Percentiles rank a stretch among this genome's conserved stretches.
Evolutionary conservation across 805 yeast species (phyloP).

Genomic region (Wickerhamiella siamensis): DNA sequence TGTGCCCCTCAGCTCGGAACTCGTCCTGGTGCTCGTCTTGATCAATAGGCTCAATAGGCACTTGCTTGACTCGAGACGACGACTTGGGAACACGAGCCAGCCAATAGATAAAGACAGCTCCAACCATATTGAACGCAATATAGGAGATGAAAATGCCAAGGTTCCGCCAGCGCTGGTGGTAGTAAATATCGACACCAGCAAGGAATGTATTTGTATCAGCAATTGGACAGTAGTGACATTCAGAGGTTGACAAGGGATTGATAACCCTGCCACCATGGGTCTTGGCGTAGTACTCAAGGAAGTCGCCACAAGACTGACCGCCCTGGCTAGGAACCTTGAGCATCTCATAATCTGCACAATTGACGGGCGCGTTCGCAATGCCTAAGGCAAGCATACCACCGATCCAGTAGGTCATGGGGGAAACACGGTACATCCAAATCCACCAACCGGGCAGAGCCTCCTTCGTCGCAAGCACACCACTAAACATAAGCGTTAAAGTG

Average conservation of each 20-base stretch:
- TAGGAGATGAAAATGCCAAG: slow-evolving; percentile 48
- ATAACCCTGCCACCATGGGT: slow-evolving; percentile 42
- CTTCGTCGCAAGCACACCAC: slow-evolving; percentile 53
- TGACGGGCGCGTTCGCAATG: slow-evolving; percentile 37
- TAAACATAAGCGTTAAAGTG: slow-evolving; percentile 45
- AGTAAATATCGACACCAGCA: slow-evolving; percentile 30
- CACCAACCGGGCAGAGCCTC: slow-evolving; percentile 62
- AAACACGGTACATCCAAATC: slow-evolving; percentile 66
- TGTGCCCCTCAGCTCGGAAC: no score
- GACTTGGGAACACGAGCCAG: slow-evolving; percentile 21
- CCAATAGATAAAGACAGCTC: slow-evolving; percentile 22
- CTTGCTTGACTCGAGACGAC: slow-evolving; percentile 16
- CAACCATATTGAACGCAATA: slow-evolving; percentile 37
- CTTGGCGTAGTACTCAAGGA: slow-evolving; percentile 31
- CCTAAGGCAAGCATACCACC: slow-evolving; percentile 37
- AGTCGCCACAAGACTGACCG: slow-evolving; percentile 53
- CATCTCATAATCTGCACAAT: slow-evolving; percentile 36
- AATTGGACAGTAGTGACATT: slow-evolving; percentile 31
- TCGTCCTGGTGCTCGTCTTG: no score
- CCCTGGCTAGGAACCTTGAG: slow-evolving; percentile 37
- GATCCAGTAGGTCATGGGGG: slow-evolving; percentile 58
- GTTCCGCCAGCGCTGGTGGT: slow-evolving; percentile 46
- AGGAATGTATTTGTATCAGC: slow-evolving; percentile 32
- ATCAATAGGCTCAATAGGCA: no score
- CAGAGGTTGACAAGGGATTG: slow-evolving; percentile 34